Evolutionary conservation across 805 yeast genomes (phyloP).

Genomic region (Scheffersomyces ergatensis): DNA sequence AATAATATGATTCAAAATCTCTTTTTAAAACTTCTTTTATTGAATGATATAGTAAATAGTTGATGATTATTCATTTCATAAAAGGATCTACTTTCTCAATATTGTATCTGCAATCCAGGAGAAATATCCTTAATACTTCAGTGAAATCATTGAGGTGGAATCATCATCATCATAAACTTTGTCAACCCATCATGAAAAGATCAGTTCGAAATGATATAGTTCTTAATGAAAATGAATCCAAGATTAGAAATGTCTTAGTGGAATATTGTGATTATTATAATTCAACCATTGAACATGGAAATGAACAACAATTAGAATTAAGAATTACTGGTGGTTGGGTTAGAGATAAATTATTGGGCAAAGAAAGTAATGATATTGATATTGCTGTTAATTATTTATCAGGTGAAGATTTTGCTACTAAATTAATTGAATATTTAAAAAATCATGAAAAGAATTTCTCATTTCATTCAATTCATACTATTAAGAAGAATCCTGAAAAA

Average conservation of each 20-base stretch:
- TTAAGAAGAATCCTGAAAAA: conserved; percentile 90
- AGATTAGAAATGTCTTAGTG: conserved; percentile 37
- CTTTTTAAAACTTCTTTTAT: no score
- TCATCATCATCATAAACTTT: no score
- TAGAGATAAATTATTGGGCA: conserved; percentile 84
- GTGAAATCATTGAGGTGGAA: no score
- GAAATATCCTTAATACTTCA: no score
- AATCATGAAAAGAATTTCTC: conserved; percentile 24
- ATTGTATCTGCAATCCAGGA: no score
- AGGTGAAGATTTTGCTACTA: conserved; percentile 82
- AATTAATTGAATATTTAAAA: conserved; percentile 49
- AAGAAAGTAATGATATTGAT: conserved; percentile 81
- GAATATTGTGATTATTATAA: conserved; percentile 41
- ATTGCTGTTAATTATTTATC: conserved; percentile 83
- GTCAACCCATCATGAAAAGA: conserved; percentile 19
- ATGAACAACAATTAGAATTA: conserved; percentile 40
- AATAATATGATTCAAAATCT: no score
- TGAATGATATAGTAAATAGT: no score
- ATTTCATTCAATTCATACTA: conserved; percentile 61
- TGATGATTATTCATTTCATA: no score
- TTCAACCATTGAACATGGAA: conserved; percentile 7
- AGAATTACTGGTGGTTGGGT: conserved; percentile 99
- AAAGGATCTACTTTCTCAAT: no score
- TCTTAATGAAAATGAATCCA: conserved; percentile 40
- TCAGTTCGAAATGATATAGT: conserved; percentile 18